Conservation (phyloP, 306 rosid genomes). For the Cicer bijugum region DNA sequence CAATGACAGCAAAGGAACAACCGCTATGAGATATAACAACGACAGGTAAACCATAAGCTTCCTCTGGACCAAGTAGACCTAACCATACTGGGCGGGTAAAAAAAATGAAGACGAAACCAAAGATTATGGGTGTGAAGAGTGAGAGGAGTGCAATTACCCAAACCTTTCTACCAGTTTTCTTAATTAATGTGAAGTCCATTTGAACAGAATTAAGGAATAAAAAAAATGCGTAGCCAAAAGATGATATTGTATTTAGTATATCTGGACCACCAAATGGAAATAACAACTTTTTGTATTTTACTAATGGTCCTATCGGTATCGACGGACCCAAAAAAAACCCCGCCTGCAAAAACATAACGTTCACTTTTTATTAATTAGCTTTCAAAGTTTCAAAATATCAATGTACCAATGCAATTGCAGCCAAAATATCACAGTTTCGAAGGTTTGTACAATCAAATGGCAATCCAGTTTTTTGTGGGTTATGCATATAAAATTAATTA, state of each 20-base stretch:
- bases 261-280: slow-evolving; percentile 48
- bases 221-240: slow-evolving; percentile 43
- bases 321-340: slow-evolving; percentile 55
- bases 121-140: background rate
- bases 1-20: slow-evolving; percentile 47
- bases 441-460: too few species aligned
- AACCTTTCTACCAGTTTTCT: slow-evolving; percentile 50
- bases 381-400: too few species aligned
- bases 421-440: too few species aligned
- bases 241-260: slow-evolving; percentile 34
- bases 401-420: too few species aligned
- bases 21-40: slow-evolving; percentile 33
- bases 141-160: slow-evolving; percentile 40
- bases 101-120: rapidly evolving
- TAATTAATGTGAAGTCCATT: slow-evolving; percentile 54
- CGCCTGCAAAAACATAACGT: slow-evolving; percentile 33
- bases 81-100: rapidly evolving
- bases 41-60: rapidly evolving
- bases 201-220: slow-evolving; percentile 49
- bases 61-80: rapidly evolving
- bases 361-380: too few species aligned
- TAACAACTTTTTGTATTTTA: slow-evolving; percentile 3
- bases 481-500: too few species aligned
- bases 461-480: too few species aligned
- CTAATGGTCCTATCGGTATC: slow-evolving; percentile 6